These are phyloP conservation scores for Lentinula aciculospora DNA, from an alignment of 768 basidiomycete genomes.

Conservation along the genomic window DNA sequence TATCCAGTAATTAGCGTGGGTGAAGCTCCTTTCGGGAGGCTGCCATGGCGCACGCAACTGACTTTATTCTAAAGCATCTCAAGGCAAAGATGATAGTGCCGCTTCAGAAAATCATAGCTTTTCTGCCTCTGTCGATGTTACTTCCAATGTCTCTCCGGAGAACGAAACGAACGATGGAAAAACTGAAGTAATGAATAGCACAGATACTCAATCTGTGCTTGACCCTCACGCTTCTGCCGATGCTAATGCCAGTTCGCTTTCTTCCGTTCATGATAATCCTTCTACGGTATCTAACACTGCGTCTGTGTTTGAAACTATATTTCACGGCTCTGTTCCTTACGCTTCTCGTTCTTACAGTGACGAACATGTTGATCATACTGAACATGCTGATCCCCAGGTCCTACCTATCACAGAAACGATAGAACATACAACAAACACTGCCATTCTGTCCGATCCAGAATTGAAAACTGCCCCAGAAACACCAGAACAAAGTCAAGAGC, in stretches of 20 bases:
- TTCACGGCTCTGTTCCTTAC: conserved; percentile 40
- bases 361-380: conserved; percentile 42
- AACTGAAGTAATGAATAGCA: conserved; percentile 16
- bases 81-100: conserved; percentile 37
- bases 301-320: conserved; percentile 46
- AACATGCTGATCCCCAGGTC: conserved; percentile 40
- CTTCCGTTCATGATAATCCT: conserved; percentile 20
- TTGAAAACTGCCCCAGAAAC: background rate
- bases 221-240: conserved; percentile 25
- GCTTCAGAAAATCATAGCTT: background rate
- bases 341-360: conserved; percentile 30
- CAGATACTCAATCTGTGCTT: conserved; percentile 14
- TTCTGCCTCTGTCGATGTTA: background rate
- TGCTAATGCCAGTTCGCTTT: conserved; percentile 23
- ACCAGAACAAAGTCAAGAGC: conserved; percentile 28
- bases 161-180: conserved; percentile 17
- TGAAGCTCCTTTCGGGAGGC: conserved; percentile 36
- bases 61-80: conserved; percentile 38
- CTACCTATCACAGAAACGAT: conserved; percentile 10
- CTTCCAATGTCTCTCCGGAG: conserved; percentile 12
- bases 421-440: conserved; percentile 2
- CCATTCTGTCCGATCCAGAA: background rate
- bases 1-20: conserved; percentile 36
- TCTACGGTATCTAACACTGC: conserved; percentile 28
- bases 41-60: conserved; percentile 54